Evolutionary conservation across 2,329 filamentous ascomycete species (phyloP), one percentile per base, ranked within the genome.

Genomic region (Alternaria tenuissima): DNA sequence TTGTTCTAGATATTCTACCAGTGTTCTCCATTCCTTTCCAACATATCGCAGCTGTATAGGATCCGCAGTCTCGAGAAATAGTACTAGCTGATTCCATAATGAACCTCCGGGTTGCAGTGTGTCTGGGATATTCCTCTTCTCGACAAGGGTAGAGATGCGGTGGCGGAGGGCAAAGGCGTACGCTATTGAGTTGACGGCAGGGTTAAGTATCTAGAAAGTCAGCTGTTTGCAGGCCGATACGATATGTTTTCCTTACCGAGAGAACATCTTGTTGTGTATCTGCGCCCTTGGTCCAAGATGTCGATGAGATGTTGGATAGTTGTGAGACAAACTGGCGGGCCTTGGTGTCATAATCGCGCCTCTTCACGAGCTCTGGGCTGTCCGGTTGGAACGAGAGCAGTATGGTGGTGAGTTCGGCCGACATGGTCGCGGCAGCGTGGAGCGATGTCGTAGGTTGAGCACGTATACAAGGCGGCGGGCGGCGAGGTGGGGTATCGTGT

Each of bases 131-230:
- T 66, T 66, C 57, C 76, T 78, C 74, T 67, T 79, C 75, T 68
- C 79, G 72, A 32, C 70, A 34, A 42, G 62, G 26, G 61, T 74
- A 39, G 79, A 73, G 57, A 87, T 80, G 62, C 84, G 82, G 32
- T 81, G 79, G 47, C 81, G 75, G 38, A 91, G 80, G 47, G 85
- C 79, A 62, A 81, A 83, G 51, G 88, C 77, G 75, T 89, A 90
- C 8, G 86, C 80, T 62, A 90, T 81, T 18, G 86, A 85, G 72
- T 90, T 87, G 39, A 81, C 75, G 7, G 82, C 75, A 20, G 89
- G 87, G 66, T 89, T 81, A 59, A 89, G 77, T 34, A 82, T 66
- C 76, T 82, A 36, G 4, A 11, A 5, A 7, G 14, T 75, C 41
- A 75, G 66, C 30, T 14, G 20, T 20, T 20, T 20, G 5, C 46